Evolutionary conservation across 169 alveolate species (phyloP), one percentile per base, ranked within the genome.

Genomic region (Eimeria necatrix): DNA sequence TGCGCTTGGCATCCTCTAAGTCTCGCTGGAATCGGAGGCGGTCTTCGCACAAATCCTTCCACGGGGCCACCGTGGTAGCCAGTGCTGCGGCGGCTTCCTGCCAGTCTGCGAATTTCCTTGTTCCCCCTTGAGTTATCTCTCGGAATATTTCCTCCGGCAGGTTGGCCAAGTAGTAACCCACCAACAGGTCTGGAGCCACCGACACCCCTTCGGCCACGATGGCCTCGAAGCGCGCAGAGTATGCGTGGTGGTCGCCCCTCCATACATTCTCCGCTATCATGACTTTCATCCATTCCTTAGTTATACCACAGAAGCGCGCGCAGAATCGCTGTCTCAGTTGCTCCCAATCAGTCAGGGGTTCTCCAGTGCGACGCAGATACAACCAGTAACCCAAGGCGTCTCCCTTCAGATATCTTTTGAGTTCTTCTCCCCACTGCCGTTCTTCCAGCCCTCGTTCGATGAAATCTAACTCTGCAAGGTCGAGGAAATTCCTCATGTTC

Each of bases 401-500:
- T 18, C 71, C 71, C 71, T 18, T 60, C 71, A 60, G 71, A 60
- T 60, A 60, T 60, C 71, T 3, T 60, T 60, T 9, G 4, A 60
- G 71, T 60, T 60, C 4, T 60, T 60, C 71, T 60, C 71, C 71
- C 71, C 71, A 60, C 71, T 60, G 71, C 71, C 16, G 4, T 16
- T 18, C 16, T 60, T 60, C 71, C 16, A 60, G 71, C 71, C 71
- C 71, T 8, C 71, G 71, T 60, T 60, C 71, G 12, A 60, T 6
- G 71, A 60, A 60, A 60, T 60, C 4, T 60, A 60, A 16, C 71
- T 60, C 71, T 22, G 20, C 71, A 60, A 3, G 71, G 20, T 60
- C 71, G 71, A 60, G 71, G 71, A 60, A 60, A 60, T 60, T 60
- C 71, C 71, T 60, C 4, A 60, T 60, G 71, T 60, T 60, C 71